Evolutionary conservation across 116 monocot species (phyloP), one percentile per base, ranked within the genome.

Genomic region (Dioscorea cayenensis): DNA sequence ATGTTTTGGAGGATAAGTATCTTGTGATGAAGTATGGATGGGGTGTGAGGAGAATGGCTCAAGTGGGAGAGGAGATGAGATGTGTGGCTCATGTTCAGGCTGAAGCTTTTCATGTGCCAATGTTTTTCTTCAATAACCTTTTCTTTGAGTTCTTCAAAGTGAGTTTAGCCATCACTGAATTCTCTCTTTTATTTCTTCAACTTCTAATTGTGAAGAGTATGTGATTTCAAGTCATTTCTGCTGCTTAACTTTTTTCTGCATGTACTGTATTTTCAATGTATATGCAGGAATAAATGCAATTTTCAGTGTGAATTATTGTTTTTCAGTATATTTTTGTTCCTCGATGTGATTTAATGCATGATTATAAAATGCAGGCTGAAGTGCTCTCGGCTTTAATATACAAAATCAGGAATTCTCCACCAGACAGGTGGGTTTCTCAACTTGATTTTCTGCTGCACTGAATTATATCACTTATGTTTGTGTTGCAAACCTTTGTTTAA

Each of bases 21-120:
- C 49, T 95, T 66, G 82, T 72, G 67, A 77, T 72, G 32, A 87
- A 81, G 70, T 87, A 72, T 65, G 92, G 92, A 19, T 95, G 95
- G 95, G 87, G 92, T 14, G 92, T 95, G 65, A 84, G 95, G 74
- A 87, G 83, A 65, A 82, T 89, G 89, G 58, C 10, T 17, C 32
- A 74, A 77, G 79, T 71, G 0, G 78, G 68, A 22, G 89, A 92
- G 29, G 95, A 95, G 83, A 78, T 95, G 82, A 82, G 77, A 76
- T 78, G 63, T 50, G 92, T 85, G 60, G 89, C 95, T 61, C 64
- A 73, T 60, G 87, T 95, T 8, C 92, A 95, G 75, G 95, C 92
- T 64, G 89, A 89, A 72, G 95, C 95, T 5, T 95, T 95, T 66
- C 91, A 95, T 80, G 78, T 73, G 29, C 95, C 95, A 20, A 77